Base-by-base conservation (phyloP, 2,329 filamentous ascomycete genomes). In the Neofusicoccum sp. region DNA sequence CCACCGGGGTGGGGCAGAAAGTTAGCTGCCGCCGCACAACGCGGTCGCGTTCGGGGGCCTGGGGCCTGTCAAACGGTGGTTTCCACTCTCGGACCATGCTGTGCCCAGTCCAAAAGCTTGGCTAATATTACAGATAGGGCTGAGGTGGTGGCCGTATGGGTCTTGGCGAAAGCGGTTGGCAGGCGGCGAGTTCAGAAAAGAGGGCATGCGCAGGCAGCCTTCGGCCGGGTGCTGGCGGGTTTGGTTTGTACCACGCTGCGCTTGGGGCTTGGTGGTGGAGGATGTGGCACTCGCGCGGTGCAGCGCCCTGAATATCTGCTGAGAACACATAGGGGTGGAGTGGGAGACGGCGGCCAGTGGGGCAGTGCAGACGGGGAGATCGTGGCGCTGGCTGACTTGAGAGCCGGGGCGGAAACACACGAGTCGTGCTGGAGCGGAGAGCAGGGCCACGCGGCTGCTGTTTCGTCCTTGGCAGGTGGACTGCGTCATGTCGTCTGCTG, bases 21-120 rank as follows among this genome's bases (percentile, higher is more conserved):
- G 22, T 22, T 22, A 22, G 22, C 22, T 22, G 22, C 22, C 22
- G 22, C 22, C 22, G 22, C 22, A 22, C 22, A 22, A 22, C 22
- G 22, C 22, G 22, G 22, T 22, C 44, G 14, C 4, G 28, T 16
- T 47, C 28, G 44, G 7, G 28, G 16, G 29, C 47, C 29, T 33
- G n/a, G 36, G 50, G 50, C n/a, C 9, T 29, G 6, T 41, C 34
- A 44, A 56, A 33, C 52, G 52, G 52, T 29, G 52, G 33, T 34
- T 56, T 7, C 52, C 52, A 56, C 28, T 5, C 52, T 43, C 11
- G 12, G 22, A 16, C 22, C 37, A n/a, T 11, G 8, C 52, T 31
- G 36, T 28, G 50, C 50, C 50, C 22, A 54, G 50, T 16, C 50
- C 36, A n/a, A 44, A 31, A 33, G 39, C 52, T 56, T 56, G 52